phyloP scores from a whole-genome alignment of 202 grass and related monocot species.

The Thinopyrum obtusiflorum region DNA sequence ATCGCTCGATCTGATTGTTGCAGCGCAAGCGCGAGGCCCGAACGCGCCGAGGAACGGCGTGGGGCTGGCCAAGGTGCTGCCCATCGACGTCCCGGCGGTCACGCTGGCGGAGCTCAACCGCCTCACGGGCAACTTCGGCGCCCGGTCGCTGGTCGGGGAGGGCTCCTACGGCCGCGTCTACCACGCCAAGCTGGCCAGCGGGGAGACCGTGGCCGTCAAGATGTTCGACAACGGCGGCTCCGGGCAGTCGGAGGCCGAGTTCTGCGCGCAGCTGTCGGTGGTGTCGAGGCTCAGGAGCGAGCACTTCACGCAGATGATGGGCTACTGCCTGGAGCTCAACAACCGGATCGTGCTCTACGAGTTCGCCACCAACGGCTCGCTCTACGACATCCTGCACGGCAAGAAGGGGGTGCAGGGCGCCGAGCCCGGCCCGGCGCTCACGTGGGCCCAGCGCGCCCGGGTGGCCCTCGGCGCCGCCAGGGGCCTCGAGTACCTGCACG shows the following conservation, averaged over 20 bases:
- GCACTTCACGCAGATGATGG: constrained; percentile 69
- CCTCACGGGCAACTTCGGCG: constrained; percentile 49
- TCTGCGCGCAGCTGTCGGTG: constrained; percentile 62
- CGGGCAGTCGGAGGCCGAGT: constrained; percentile 50
- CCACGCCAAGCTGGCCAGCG: constrained; percentile 46
- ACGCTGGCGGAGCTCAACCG: constrained; percentile 54
- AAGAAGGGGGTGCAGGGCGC: constrained; percentile 83
- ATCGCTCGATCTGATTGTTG: not conserved
- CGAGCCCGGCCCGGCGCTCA: constrained; percentile 57
- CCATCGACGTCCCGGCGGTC: constrained; percentile 54
- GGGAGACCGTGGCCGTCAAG: constrained; percentile 55
- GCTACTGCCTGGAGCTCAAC: constrained; percentile 86
- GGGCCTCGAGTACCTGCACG: constrained; percentile 83
- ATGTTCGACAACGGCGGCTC: constrained; percentile 52
- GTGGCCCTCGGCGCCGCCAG: constrained; percentile 72
- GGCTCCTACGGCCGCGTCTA: constrained; percentile 75
- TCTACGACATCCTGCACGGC: constrained; percentile 80
- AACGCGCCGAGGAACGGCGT: constrained; percentile 39
- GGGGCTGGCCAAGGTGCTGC: constrained; percentile 51
- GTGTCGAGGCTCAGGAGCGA: constrained; percentile 69
- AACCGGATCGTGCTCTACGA: constrained; percentile 76
- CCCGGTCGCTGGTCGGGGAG: constrained; percentile 57
- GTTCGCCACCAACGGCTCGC: constrained; percentile 69
- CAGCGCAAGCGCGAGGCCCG: constrained; percentile 48
- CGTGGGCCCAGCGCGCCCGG: constrained; percentile 65